Base-by-base conservation (phyloP, 2,329 filamentous ascomycete species). In the Talaromyces sp. region DNA sequence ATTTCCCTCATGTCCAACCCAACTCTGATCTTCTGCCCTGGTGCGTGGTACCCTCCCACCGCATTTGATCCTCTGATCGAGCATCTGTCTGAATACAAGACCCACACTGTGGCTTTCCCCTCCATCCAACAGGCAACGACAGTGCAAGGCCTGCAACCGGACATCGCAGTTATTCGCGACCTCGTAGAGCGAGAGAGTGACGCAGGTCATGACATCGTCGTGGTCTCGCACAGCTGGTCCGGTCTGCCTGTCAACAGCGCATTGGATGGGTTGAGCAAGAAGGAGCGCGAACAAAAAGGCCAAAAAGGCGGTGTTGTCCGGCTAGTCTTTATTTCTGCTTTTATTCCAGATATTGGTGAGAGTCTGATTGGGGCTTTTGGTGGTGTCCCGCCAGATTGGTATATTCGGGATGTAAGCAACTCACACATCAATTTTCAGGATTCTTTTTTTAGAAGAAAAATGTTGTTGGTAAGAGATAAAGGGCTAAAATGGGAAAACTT, bases 141-240 rank as follows among this genome's bases (percentile, higher is more conserved):
- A 1, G 64, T 71, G 0, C 32, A 64, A 35, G 64, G 67, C 21
- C 64, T 73, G 1, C 59, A 67, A n/a, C 71, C 70, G 0, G 70
- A 73, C 19, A 74, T 74, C 11, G 58, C 68, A 0, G 71, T 73
- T 27, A 67, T 78, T 17, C 66, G 69, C 2, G 62, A 66, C 1
- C 60, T 76, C 0, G 63, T 77, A 10, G 66, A 69, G n/a, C 60
- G 66, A 0, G 75, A 70, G 11, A 65, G 64, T 4, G 60, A 68
- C 1, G 64, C 68, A 0, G 74, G 75, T 0, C 62, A 64, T 19
- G 67, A 73, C 7, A 65, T 75, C 7, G 62, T 74, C 17, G 51
- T 75, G 4, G 56, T 75, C 6, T 64, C 66, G 27, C 73, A 75
- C 65, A 75, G 73, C 61, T 76, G 74, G 70, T 68, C 73, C 4